These are phyloP conservation scores for Phytophthora meadii DNA, from an alignment of 352 stramenopile species.

Conservation along the genomic window DNA sequence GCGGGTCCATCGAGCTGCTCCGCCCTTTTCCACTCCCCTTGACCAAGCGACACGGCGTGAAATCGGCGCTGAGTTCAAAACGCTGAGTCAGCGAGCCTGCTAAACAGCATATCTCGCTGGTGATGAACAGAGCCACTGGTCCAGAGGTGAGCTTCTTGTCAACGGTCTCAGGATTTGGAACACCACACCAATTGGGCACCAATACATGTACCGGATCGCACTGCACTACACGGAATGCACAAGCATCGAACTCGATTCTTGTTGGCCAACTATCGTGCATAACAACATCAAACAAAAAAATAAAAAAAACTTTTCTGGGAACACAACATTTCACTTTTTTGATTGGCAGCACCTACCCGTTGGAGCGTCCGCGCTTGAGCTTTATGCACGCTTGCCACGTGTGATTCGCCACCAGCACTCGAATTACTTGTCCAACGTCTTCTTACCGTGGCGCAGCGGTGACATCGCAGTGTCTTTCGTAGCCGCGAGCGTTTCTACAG, in stretches of 20 bases:
- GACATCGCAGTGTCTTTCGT: slow-evolving; percentile 62
- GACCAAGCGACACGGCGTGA: slow-evolving; percentile 31
- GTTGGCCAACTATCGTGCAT: slow-evolving; percentile 19
- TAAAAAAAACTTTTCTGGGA: slow-evolving; percentile 31
- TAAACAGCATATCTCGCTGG: slow-evolving; percentile 39
- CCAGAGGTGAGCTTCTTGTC: neutral
- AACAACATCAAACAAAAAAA: slow-evolving; percentile 18
- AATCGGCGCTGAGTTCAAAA: slow-evolving; percentile 6
- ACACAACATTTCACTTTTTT: slow-evolving; percentile 40
- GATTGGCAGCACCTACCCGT: slow-evolving; percentile 43
- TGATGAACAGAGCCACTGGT: slow-evolving; percentile 3
- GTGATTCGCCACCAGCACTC: neutral
- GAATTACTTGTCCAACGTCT: slow-evolving; percentile 36
- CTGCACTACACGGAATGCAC: slow-evolving; percentile 6
- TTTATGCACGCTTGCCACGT: slow-evolving; percentile 15
- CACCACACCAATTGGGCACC: slow-evolving; percentile 15
- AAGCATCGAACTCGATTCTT: slow-evolving; percentile 30
- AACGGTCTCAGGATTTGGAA: slow-evolving; percentile 9
- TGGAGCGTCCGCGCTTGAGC: slow-evolving; percentile 16
- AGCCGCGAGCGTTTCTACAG: slow-evolving; percentile 58
- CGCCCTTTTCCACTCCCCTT: slow-evolving; percentile 34
- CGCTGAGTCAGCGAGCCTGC: slow-evolving; percentile 29
- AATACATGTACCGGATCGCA: slow-evolving; percentile 10
- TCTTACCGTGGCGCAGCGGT: slow-evolving; percentile 41
- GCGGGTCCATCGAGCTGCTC: slow-evolving; percentile 11